Evolutionary conservation across 768 basidiomycete genomes (phyloP), one percentile per base, ranked within the genome.

Genomic region (Boletus rubroflammeus): DNA sequence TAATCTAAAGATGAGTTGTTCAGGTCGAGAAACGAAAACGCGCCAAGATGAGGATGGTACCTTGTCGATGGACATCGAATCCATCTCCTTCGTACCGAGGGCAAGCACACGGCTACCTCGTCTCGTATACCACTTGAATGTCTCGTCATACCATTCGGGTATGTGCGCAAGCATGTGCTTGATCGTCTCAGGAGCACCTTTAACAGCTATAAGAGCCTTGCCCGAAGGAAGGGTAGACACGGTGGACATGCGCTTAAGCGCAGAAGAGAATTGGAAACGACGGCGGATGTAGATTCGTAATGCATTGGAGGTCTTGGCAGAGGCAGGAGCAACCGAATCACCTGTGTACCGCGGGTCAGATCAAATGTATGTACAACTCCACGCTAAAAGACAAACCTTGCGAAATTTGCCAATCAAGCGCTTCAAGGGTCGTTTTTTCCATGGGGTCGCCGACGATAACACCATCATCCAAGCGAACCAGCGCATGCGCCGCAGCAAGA

Each of bases 111-210:
- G 84, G 60, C 92, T 94, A 11, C 97, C 97, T 56, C 92, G 81
- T 58, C 95, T 80, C 4, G 93, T 98, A 67, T 86, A 99, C 79
- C 84, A 90, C 66, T 98, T 96, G 73, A 88, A 99, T 3, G 93
- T 96, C 55, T 91, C 88, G 61, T 99, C 96, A 62, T 99, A 98
- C 51, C 81, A 76, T 1, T 76, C 75, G 0, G 97, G 97, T 1
- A 96, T 80, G 3, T 62, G 55, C 11, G 71, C 74, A 46, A 95
- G 81, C 93, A 98, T 98, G 17, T 72, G 72, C 69, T 90, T 94
- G 68, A 99, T 90, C 3, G 95, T 98, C 72, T 99, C 97, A 0
- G 97, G 97, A 0, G 97, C 97, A 47, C 97, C 97, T 73, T 98
- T 99, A 51, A 97, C 93, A 1, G 94, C 80, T 5, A 80, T 81